These are phyloP conservation scores for Viola pubescens DNA, from an alignment of 441 rosid genomes.

Conservation along the genomic window DNA sequence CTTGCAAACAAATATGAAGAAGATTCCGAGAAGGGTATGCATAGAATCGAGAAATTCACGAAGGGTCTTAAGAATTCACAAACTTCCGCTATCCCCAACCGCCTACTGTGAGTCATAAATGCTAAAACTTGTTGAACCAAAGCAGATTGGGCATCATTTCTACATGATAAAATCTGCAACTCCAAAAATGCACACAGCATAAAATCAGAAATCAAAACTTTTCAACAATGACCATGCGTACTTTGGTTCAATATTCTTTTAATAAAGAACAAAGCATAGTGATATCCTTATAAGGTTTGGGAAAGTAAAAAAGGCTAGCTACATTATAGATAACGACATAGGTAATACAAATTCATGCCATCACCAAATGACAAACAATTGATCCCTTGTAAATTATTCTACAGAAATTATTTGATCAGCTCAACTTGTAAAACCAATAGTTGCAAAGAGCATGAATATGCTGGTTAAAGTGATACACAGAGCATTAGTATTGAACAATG, in stretches of 20 bases:
- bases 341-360: not conserved
- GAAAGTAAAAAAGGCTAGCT: not conserved
- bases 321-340: not conserved
- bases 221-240: not conserved
- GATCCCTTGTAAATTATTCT: too few species aligned
- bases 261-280: too few species aligned
- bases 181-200: conserved; percentile 10
- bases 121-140: conserved; percentile 63
- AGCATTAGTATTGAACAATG: too few species aligned
- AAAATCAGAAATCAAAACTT: conserved; percentile 11
- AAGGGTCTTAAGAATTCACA: conserved; percentile 79
- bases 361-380: not conserved
- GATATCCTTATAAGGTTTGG: too few species aligned
- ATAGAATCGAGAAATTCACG: conserved; percentile 44
- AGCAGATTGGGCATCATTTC: conserved; percentile 56
- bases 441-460: too few species aligned
- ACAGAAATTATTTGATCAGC: too few species aligned
- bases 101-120: conserved; percentile 45
- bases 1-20: conserved; percentile 39
- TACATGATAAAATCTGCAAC: conserved; percentile 60
- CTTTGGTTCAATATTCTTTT: not conserved
- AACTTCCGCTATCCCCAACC: conserved; percentile 48
- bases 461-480: too few species aligned
- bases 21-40: conserved; percentile 41
- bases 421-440: too few species aligned